Percentiles rank a stretch among this genome's conserved stretches.
phyloP scores from a whole-genome alignment of 768 basidiomycete species.

The Grammothele lineata region DNA sequence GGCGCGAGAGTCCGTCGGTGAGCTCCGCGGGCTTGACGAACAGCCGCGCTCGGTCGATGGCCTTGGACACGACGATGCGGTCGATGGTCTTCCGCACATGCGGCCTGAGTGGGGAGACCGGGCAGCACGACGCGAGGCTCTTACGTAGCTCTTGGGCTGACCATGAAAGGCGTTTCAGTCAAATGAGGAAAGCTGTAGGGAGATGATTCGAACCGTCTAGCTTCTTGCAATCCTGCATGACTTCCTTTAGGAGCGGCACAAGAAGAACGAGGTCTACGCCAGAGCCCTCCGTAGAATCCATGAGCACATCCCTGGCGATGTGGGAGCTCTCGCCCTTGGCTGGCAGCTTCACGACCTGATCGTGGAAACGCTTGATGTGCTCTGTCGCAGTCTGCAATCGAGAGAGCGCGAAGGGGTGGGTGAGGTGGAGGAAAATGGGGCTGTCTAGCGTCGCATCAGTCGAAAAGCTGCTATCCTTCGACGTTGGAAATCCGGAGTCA shows the following conservation, averaged over 20 bases:
- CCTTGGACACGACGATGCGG: slow-evolving; percentile 41
- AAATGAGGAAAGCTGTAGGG: too few relatives aligned
- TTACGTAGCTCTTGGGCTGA: slow-evolving; percentile 48
- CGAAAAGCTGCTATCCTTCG: too few relatives aligned
- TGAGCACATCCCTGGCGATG: slow-evolving; percentile 57
- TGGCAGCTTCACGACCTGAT: slow-evolving; percentile 46
- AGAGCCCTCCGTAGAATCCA: slow-evolving; percentile 61
- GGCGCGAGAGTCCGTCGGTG: slow-evolving; percentile 52
- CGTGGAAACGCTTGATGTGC: slow-evolving; percentile 58
- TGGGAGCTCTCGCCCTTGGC: slow-evolving; percentile 59
- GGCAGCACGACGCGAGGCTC: slow-evolving; percentile 58
- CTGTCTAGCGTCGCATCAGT: slow-evolving; percentile 18
- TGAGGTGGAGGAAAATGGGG: slow-evolving; percentile 52
- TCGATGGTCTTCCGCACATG: slow-evolving; percentile 41
- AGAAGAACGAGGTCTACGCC: slow-evolving; percentile 58
- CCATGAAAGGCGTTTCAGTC: too few relatives aligned
- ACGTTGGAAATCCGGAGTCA: neutral
- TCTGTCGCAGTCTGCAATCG: slow-evolving; percentile 45
- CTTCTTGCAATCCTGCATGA: slow-evolving; percentile 26
- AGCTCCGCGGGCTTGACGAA: slow-evolving; percentile 73
- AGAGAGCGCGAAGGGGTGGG: slow-evolving; percentile 56
- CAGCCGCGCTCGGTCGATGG: slow-evolving; percentile 61
- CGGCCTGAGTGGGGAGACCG: slow-evolving; percentile 41
- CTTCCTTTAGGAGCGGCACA: slow-evolving; percentile 41
- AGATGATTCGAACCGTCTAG: slow-evolving; percentile 20